Base-by-base conservation (phyloP, 2,329 filamentous ascomycete genomes). In the Juglanconis sp. region DNA sequence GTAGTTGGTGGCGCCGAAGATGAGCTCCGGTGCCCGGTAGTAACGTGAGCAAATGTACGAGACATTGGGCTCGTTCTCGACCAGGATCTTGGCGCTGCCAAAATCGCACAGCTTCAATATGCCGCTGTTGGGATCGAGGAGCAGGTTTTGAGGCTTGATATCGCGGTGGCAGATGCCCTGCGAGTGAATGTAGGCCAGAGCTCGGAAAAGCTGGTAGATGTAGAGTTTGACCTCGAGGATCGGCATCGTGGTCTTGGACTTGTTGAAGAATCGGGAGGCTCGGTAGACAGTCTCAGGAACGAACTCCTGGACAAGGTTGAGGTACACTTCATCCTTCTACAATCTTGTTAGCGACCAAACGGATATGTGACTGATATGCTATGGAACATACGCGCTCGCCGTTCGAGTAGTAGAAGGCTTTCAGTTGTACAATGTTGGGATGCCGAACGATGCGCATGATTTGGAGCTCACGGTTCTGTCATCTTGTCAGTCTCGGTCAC, bases 401-500 rank as follows among this genome's bases (percentile, higher is more conserved):
- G 74, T 98, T 99, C 69, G 94, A 97, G 80, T 98, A 99, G 80
- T 97, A 99, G 80, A 99, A 99, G 56, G 95, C 95, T 81, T 99
- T 99, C 66, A 99, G 83, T 77, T 98, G 93, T 63, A 99, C 95
- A 70, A 99, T 98, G 78, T 99, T 99, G 59, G 95, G 95, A 76
- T 99, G 95, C 73, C 94, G 88, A 71, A 99, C 95, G 73, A 99
- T 99, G 73, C 95, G 90, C 95, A 99, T 99, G 74, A 99, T 99
- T 77, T 99, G 95, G 68, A 99, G 85, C 76, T 99, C 95, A 78
- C 95, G 92, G 75, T 99, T 99, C 95, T 99, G 74, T 8, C 5
- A 44, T 38, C 2, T n/a, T 17, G 55, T 63, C 44, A 57, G 55
- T 17, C 42, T 35, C 24, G 8, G 42, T 17, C 24, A 35, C 5